Evolutionary conservation across 257 asterid genomes (phyloP).

Genomic region (Thymus quinquecostatus): DNA sequence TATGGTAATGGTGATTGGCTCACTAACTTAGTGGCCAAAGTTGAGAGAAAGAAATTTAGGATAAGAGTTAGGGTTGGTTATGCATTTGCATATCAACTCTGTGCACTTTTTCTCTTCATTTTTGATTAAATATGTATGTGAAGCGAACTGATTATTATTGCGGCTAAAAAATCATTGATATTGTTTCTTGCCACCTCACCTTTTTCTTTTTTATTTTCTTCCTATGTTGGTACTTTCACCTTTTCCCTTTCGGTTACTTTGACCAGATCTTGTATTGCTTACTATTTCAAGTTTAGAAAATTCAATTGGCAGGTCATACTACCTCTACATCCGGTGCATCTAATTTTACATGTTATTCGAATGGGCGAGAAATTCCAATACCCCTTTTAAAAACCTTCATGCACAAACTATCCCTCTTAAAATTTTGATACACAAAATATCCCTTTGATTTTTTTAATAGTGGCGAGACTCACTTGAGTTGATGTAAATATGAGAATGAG

Average conservation of each 20-base stretch:
- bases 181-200: background rate
- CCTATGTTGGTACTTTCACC: background rate
- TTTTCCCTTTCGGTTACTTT: background rate
- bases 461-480: too few species aligned
- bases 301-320: background rate
- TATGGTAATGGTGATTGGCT: slow-evolving; percentile 22
- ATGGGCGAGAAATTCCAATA: too few species aligned
- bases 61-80: slow-evolving; percentile 12
- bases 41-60: background rate
- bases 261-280: background rate
- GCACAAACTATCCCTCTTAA: too few species aligned
- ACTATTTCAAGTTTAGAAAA: background rate
- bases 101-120: background rate
- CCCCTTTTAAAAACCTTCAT: too few species aligned
- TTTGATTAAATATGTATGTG: slow-evolving; percentile 25
- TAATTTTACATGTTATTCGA: too few species aligned
- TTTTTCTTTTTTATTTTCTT: background rate
- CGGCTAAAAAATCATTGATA: background rate
- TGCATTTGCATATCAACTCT: background rate
- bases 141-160: slow-evolving; percentile 13
- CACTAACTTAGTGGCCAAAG: slow-evolving; percentile 55
- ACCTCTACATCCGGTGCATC: too few species aligned
- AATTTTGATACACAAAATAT: too few species aligned
- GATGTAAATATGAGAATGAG: too few species aligned
- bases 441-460: too few species aligned